Evolutionary conservation across 2,329 filamentous ascomycete species (phyloP).

Genomic region (Cercospora berteroae): DNA sequence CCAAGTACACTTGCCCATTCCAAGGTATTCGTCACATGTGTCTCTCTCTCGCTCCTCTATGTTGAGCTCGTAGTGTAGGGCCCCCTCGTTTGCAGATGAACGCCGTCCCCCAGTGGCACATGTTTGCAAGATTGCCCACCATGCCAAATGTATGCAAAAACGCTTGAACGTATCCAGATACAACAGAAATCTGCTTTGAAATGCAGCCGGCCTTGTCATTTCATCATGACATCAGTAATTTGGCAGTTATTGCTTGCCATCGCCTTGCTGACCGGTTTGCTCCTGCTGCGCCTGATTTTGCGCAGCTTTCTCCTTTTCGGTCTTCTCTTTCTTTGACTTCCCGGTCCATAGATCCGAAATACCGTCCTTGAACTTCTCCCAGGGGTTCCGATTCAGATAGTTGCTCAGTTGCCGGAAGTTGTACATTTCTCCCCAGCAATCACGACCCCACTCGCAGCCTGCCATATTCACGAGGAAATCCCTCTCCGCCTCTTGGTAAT

Average conservation of each 20-base stretch:
- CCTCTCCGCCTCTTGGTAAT: constrained; percentile 80
- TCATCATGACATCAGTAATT: not conserved
- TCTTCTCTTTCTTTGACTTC: constrained; percentile 27
- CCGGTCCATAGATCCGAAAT: constrained; percentile 40
- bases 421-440: constrained; percentile 99
- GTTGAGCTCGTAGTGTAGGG: not conserved
- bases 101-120: not conserved
- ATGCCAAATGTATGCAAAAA: constrained; percentile 16
- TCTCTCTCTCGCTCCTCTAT: not conserved
- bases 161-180: constrained; percentile 21
- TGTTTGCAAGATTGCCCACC: not conserved
- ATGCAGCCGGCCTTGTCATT: constrained; percentile 6
- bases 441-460: constrained; percentile 91
- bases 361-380: constrained; percentile 64
- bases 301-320: constrained; percentile 20
- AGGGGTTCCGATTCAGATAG: constrained; percentile 76
- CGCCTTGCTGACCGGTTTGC: constrained; percentile 2
- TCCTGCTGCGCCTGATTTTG: not conserved
- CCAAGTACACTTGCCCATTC: not conserved
- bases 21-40: not conserved
- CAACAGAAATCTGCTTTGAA: constrained; percentile 4
- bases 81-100: not conserved
- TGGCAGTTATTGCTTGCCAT: not conserved
- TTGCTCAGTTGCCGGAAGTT: constrained; percentile 90
- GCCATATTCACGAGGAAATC: constrained; percentile 99